These are phyloP conservation scores for Rhizopus arrhizus DNA, from an alignment of 371 early-diverging fungal genomes.

Conservation along the genomic window DNA sequence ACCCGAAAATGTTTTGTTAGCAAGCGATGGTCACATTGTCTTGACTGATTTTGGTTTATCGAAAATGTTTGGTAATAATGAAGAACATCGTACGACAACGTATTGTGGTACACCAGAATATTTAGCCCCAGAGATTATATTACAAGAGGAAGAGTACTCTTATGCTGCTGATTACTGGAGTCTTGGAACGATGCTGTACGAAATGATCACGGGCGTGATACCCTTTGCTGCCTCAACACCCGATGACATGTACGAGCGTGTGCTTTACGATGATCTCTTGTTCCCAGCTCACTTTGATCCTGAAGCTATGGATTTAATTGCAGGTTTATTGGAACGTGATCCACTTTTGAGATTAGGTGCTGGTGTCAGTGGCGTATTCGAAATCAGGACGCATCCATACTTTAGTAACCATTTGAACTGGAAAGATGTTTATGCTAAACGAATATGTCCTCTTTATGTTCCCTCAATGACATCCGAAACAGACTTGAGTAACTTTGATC, in stretches of 20 bases:
- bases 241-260: conserved; percentile 76
- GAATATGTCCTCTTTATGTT: conserved; percentile 63
- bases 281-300: conserved; percentile 64
- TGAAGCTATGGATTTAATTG: conserved; percentile 56
- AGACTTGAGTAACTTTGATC: conserved; percentile 66
- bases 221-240: conserved; percentile 77
- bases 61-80: conserved; percentile 58
- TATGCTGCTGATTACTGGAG: conserved; percentile 96
- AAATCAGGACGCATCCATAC: conserved; percentile 70
- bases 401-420: conserved; percentile 66
- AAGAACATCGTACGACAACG: conserved; percentile 73
- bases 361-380: conserved; percentile 55
- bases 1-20: conserved; percentile 69
- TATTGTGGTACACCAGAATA: conserved; percentile 96
- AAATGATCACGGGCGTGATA: conserved; percentile 71
- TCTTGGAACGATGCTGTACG: conserved; percentile 92
- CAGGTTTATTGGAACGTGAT: conserved; percentile 67
- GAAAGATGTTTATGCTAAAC: conserved; percentile 71
- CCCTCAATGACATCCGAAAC: conserved; percentile 49
- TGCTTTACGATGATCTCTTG: conserved; percentile 68
- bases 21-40: conserved; percentile 71
- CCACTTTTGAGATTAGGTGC: conserved; percentile 67
- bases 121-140: conserved; percentile 86
- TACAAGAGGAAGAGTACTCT: conserved; percentile 77
- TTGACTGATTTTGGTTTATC: conserved; percentile 77